A percentile compares a stretch with the other conserved stretches of the same genome.
Conservation (phyloP, 805 yeast genomes). For the Peterozyma toletana region DNA sequence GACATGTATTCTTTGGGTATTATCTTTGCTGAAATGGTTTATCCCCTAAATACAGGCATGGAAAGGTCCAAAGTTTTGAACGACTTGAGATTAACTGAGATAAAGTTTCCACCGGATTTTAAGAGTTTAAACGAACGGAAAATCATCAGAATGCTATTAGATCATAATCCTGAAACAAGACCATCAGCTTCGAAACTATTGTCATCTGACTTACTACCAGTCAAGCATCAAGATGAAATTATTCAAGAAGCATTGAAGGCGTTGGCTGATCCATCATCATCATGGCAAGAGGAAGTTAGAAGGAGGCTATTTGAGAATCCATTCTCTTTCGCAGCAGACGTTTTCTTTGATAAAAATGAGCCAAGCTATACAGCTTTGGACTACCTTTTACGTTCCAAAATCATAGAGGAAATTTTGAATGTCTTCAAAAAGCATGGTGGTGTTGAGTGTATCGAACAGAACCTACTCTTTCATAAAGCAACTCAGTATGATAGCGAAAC, state of each 20-base stretch:
- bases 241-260: slow-evolving; percentile 84
- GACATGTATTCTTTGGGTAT: slow-evolving; percentile 95
- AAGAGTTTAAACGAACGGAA: slow-evolving; percentile 53
- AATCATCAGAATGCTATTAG: slow-evolving; percentile 59
- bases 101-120: slow-evolving; percentile 71
- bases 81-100: slow-evolving; percentile 46
- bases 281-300: slow-evolving; percentile 91
- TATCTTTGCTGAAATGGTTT: slow-evolving; percentile 93
- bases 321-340: slow-evolving; percentile 75
- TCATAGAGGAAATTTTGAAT: slow-evolving; percentile 50
- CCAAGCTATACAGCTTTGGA: slow-evolving; percentile 29
- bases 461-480: slow-evolving; percentile 75
- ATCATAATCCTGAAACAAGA: slow-evolving; percentile 71
- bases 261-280: slow-evolving; percentile 82
- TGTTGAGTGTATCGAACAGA: slow-evolving; percentile 47
- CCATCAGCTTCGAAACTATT: slow-evolving; percentile 76
- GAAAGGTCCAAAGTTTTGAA: slow-evolving; percentile 77
- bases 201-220: slow-evolving; percentile 78
- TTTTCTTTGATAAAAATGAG: slow-evolving; percentile 60
- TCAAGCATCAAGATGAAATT: slow-evolving; percentile 83
- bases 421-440: slow-evolving; percentile 85
- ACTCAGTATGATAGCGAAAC: slow-evolving; percentile 60
- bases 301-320: slow-evolving; percentile 82
- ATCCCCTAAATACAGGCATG: slow-evolving; percentile 83
- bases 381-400: slow-evolving; percentile 49